A percentile compares a stretch with the other conserved stretches of the same genome.
These are phyloP conservation scores for Penicilliopsis zonata DNA, from an alignment of 495 filamentous ascomycete species.

Conservation along the genomic window DNA sequence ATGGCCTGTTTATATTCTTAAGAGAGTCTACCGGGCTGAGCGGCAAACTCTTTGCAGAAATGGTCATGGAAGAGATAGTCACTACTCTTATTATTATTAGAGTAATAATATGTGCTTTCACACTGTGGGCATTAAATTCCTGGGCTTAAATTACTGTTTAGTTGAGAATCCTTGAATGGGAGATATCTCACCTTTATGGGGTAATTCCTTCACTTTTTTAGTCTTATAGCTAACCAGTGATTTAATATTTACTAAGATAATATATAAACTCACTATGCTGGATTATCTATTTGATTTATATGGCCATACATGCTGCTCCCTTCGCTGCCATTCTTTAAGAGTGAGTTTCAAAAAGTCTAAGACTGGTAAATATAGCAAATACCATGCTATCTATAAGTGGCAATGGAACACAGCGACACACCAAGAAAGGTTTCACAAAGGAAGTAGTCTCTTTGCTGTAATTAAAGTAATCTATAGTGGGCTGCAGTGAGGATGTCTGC, in stretches of 20 bases:
- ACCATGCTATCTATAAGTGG: background rate
- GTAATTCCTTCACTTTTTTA: background rate
- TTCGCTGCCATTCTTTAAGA: background rate
- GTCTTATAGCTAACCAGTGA: background rate
- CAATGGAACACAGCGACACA: slow-evolving; percentile 1
- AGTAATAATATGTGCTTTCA: background rate
- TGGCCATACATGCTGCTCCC: background rate
- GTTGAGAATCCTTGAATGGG: background rate
- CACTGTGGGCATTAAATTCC: background rate
- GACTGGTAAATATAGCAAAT: slow-evolving; percentile 2
- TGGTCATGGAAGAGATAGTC: background rate
- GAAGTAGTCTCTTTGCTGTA: slow-evolving; percentile 4
- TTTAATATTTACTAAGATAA: background rate
- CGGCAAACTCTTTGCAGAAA: background rate
- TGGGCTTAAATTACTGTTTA: background rate
- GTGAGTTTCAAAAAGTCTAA: background rate
- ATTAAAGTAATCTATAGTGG: slow-evolving; percentile 2
- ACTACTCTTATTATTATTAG: background rate
- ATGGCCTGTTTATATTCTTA: background rate
- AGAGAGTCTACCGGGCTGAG: background rate
- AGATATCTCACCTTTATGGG: background rate
- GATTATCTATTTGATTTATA: background rate
- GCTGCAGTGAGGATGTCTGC: background rate
- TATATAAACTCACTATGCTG: background rate
- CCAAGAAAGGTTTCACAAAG: slow-evolving; percentile 4